Percentiles rank a stretch among this genome's conserved stretches.
Conservation (phyloP, 768 basidiomycete species). For the Tylopilus intermedius region DNA sequence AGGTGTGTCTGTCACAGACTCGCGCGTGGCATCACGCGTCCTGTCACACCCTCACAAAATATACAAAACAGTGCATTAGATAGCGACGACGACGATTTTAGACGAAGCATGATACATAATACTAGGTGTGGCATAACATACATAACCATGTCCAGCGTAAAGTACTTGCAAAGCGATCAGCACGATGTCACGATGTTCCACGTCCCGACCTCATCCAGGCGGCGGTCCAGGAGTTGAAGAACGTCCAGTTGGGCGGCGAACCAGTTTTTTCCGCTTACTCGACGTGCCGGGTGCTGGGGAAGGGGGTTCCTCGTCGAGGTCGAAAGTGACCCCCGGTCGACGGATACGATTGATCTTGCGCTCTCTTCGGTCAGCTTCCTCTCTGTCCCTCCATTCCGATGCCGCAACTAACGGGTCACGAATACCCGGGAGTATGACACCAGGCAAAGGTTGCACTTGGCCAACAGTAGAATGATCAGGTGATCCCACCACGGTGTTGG, state of each 20-base stretch:
- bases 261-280: slow-evolving; percentile 23
- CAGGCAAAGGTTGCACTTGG: slow-evolving; percentile 45
- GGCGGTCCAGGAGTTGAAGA: slow-evolving; percentile 21
- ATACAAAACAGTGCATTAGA: slow-evolving; percentile 1
- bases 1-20: slow-evolving; percentile 11
- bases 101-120: slow-evolving; percentile 21
- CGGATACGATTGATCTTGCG: slow-evolving; percentile 37
- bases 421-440: slow-evolving; percentile 43
- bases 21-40: slow-evolving; percentile 27
- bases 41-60: slow-evolving; percentile 9
- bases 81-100: slow-evolving; percentile 14
- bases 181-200: not conserved
- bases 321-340: slow-evolving; percentile 65
- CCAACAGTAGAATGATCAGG: slow-evolving; percentile 69
- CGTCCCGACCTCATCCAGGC: slow-evolving; percentile 14
- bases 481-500: slow-evolving; percentile 70
- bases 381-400: slow-evolving; percentile 64
- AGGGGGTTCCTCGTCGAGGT: slow-evolving; percentile 50
- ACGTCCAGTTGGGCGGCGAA: slow-evolving; percentile 30
- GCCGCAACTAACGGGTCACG: slow-evolving; percentile 65
- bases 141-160: slow-evolving; percentile 22
- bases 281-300: slow-evolving; percentile 32
- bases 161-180: slow-evolving; percentile 16
- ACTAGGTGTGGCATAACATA: slow-evolving; percentile 29
- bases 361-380: slow-evolving; percentile 46